These are phyloP conservation scores for Hyaloscypha bicolor DNA, from an alignment of 495 filamentous ascomycete genomes.

Conservation along the genomic window DNA sequence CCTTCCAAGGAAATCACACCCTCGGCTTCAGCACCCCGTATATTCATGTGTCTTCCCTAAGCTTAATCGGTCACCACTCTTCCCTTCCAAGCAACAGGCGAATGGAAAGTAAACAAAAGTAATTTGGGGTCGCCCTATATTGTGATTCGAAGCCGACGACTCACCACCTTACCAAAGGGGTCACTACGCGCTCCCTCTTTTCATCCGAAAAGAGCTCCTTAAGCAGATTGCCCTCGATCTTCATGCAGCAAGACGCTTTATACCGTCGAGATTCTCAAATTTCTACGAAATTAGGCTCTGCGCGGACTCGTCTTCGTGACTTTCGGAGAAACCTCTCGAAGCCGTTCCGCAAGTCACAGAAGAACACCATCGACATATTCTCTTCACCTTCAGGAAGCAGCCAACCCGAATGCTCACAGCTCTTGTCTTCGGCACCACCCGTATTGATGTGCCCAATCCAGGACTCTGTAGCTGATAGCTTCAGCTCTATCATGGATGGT, in stretches of 20 bases:
- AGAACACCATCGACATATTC: conserved; percentile 1
- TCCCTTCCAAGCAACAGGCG: too few relatives aligned
- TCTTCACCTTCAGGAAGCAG: conserved; percentile 11
- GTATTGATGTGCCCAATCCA: not conserved
- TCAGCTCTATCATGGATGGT: conserved; percentile 26
- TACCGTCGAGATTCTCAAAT: conserved; percentile 1
- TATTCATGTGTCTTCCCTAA: not conserved
- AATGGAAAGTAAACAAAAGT: too few relatives aligned
- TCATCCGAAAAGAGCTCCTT: not conserved
- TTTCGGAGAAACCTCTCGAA: conserved; percentile 12
- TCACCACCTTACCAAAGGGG: too few relatives aligned
- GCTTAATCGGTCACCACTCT: too few relatives aligned
- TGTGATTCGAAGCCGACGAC: too few relatives aligned
- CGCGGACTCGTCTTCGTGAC: conserved; percentile 19
- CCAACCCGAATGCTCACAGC: conserved; percentile 5
- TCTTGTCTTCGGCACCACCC: not conserved
- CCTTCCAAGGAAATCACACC: not conserved
- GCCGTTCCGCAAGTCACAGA: conserved; percentile 21
- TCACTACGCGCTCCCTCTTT: too few relatives aligned
- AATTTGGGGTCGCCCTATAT: too few relatives aligned
- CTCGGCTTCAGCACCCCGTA: not conserved
- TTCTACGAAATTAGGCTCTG: conserved; percentile 11
- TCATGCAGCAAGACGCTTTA: conserved; percentile 2
- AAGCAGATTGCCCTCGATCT: not conserved
- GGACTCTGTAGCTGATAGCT: conserved; percentile 1